Evolutionary conservation across 768 basidiomycete genomes (phyloP).

Genomic region (Hemileccinum rubropunctum): DNA sequence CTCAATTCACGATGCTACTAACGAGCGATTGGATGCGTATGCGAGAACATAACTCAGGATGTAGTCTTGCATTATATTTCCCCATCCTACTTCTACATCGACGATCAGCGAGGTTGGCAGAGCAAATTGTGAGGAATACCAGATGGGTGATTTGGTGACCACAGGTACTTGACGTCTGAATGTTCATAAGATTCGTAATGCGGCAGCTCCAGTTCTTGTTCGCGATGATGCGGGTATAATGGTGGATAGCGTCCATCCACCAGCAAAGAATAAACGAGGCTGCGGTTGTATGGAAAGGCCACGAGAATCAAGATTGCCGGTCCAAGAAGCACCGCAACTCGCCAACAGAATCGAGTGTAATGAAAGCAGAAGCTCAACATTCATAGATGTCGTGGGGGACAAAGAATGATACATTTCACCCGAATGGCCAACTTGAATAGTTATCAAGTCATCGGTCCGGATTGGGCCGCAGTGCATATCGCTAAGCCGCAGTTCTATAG

Average conservation of each 20-base stretch:
- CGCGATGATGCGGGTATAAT: slow-evolving; percentile 36
- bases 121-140: background rate
- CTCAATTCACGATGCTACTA: slow-evolving; percentile 6
- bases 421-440: background rate
- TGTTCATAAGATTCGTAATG: slow-evolving; percentile 39
- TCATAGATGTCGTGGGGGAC: background rate
- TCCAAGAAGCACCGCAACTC: slow-evolving; percentile 3
- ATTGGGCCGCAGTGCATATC: no score
- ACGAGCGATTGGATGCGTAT: slow-evolving; percentile 34
- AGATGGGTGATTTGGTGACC: slow-evolving; percentile 43
- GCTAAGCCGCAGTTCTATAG: no score
- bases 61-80: slow-evolving; percentile 39
- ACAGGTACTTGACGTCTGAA: slow-evolving; percentile 38
- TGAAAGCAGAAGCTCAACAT: slow-evolving; percentile 3
- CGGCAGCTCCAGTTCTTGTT: slow-evolving; percentile 37
- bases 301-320: slow-evolving; percentile 9
- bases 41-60: slow-evolving; percentile 34
- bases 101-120: background rate
- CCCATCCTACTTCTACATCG: slow-evolving; percentile 33
- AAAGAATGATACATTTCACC: background rate
- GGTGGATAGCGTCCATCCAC: slow-evolving; percentile 34
- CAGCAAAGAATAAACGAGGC: slow-evolving; percentile 14
- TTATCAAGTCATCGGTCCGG: background rate
- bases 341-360: slow-evolving; percentile 4
- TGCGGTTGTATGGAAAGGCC: slow-evolving; percentile 23